phyloP scores from a whole-genome alignment of 2,329 filamentous ascomycete genomes.

The Venturia pyrina region DNA sequence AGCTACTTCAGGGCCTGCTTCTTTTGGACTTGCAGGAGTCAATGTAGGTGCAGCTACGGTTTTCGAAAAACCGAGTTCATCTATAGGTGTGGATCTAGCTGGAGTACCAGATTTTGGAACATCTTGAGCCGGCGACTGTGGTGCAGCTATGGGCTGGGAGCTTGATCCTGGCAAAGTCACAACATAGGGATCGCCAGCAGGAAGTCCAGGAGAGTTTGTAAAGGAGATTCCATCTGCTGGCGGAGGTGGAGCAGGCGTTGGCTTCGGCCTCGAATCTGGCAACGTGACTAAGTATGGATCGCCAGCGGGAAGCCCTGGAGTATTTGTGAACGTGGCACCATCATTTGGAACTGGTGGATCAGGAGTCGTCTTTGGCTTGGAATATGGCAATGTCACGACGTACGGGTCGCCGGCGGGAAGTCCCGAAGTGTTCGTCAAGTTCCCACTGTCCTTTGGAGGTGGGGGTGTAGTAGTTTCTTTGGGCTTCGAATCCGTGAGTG shows the following conservation, averaged over 20 bases:
- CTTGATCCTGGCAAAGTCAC: background rate
- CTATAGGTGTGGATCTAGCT: background rate
- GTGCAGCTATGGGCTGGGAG: background rate
- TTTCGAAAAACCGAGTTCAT: background rate
- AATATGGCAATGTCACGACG: too few relatives aligned
- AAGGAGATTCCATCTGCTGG: background rate
- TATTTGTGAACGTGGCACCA: background rate
- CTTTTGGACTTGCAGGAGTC: background rate
- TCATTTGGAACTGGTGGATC: background rate
- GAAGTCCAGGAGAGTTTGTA: background rate
- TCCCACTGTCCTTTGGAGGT: too few relatives aligned
- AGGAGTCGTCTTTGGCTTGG: too few relatives aligned
- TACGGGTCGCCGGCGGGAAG: too few relatives aligned
- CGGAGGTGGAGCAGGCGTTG: background rate
- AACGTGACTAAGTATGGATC: background rate
- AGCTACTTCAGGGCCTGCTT: background rate
- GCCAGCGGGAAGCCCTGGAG: background rate
- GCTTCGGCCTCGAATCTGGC: background rate
- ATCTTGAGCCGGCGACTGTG: background rate
- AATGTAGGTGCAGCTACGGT: background rate
- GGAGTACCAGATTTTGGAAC: background rate
- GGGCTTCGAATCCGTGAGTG: too few relatives aligned
- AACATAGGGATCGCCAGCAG: background rate
- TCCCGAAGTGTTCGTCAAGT: too few relatives aligned
- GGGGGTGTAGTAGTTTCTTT: too few relatives aligned